Base-by-base conservation (phyloP, 495 filamentous ascomycete species). In the Hypoxylon lenormandii region DNA sequence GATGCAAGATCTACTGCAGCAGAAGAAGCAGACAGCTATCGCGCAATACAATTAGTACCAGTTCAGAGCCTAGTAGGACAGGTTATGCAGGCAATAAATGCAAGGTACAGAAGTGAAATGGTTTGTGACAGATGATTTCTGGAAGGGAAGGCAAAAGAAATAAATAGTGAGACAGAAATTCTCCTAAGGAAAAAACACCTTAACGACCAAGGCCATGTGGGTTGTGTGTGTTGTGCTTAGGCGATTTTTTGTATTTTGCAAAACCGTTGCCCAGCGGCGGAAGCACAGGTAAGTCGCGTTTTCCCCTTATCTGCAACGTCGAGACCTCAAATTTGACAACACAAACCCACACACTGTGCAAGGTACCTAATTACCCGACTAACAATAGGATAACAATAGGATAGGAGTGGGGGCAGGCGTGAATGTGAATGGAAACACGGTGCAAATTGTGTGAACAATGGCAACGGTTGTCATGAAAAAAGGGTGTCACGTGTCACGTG, bases 1-100 rank as follows among this genome's bases (percentile, higher is more conserved):
- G 89, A 86, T 38, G 92, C 92, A 56, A 97, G 83, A 75, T 97
- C 92, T 49, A 93, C 82, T 13, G 93, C 90, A 64, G 91, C 88
- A 26, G 92, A 91, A 23, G 92, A 92, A 19, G 91, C 87, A 70
- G 92, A 94, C 33, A 95, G 82, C 90, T 83, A 72, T 60, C 70
- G 60, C 71, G 72, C 47, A 49, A 49, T 45, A 33, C 5, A 33
- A 8, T 33, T 33, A 33, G 30, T 22, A 51, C 45, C 28, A 50
- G 5, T 11, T 10, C 4, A 0, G 15, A 33, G 30, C 10, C 30
- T 5, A 38, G 16, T 11, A 16, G 42, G 63, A 67, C n/a, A 73
- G 53, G 12, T 65, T 45, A 48, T 52, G 26, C 30, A 33, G 6
- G 30, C 30, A 33, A 33, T 11, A 33, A 52, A 53, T 70, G 67